Evolutionary conservation across 768 basidiomycete species (phyloP).

Genomic region (Xerocomellus dryophilus): DNA sequence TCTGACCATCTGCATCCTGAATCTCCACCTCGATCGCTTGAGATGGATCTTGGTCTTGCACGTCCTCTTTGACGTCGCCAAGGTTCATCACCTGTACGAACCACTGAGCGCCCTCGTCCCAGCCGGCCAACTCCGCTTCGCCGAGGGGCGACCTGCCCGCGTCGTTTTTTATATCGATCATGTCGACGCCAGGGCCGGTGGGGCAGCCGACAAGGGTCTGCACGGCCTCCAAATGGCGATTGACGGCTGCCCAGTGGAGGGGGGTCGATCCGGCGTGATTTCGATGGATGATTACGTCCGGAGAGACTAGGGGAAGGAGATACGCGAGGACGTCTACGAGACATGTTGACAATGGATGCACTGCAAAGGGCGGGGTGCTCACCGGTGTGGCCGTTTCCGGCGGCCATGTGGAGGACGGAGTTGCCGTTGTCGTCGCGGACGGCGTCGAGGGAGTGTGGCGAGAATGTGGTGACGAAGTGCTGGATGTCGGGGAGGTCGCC

Average conservation of each 20-base stretch:
- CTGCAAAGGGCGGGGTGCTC: slow-evolving; percentile 17
- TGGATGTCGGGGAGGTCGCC: slow-evolving; percentile 82
- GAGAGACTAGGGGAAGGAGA: slow-evolving; percentile 58
- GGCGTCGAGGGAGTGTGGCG: slow-evolving; percentile 43
- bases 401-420: slow-evolving; percentile 80
- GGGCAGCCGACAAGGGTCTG: slow-evolving; percentile 58
- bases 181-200: slow-evolving; percentile 55
- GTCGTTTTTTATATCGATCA: slow-evolving; percentile 74
- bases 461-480: slow-evolving; percentile 59
- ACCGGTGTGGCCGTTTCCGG: slow-evolving; percentile 89
- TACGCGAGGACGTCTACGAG: slow-evolving; percentile 69
- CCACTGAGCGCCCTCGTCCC: slow-evolving; percentile 84
- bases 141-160: slow-evolving; percentile 75
- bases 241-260: slow-evolving; percentile 89
- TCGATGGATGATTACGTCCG: slow-evolving; percentile 54
- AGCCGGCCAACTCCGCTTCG: slow-evolving; percentile 75
- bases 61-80: slow-evolving; percentile 43
- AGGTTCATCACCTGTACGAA: slow-evolving; percentile 79
- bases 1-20: slow-evolving; percentile 65
- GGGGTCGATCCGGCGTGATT: slow-evolving; percentile 80
- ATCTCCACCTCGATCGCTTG: slow-evolving; percentile 65
- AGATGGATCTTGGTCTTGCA: slow-evolving; percentile 21
- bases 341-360: background rate
- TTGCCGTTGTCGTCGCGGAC: slow-evolving; percentile 77
- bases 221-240: slow-evolving; percentile 64